Evolutionary conservation across 345 rosid genomes (phyloP), one percentile per base, ranked within the genome.

Genomic region (Brassica juncea): DNA sequence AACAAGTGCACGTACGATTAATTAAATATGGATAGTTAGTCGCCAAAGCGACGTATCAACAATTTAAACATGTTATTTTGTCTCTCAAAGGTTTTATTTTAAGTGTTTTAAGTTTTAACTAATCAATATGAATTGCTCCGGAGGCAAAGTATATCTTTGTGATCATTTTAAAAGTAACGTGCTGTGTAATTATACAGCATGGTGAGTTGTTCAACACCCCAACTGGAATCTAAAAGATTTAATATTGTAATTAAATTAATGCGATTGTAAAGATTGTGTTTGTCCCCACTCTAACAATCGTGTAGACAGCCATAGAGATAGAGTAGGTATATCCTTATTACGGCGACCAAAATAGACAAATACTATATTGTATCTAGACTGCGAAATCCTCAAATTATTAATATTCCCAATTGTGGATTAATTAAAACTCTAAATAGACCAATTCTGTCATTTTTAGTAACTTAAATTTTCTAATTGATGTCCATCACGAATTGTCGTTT

Each of bases 151-250:
- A 79, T 34, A 79, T 68, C 65, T 52, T 1, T 35, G 23, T 62
- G 28, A 23, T 74, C 7, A 62, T 8, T 68, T 27, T 32, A 8
- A 39, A 72, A 58, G 14, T 25, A 71, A 77, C 27, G 4, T 77
- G 67, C 10, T 52, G 71, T 27, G 25, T 66, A 60, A 66, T 72
- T 37, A 68, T 23, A 70, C 37, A 63, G 62, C 82, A 81, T 61
- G 73, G 63, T 82, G 84, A 86, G 89, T 78, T 84, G 89, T 84
- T 70, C 78, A 70, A 81, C 83, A 73, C 74, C 84, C 84, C 68
- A 77, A 77, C 82, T 32, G 37, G 58, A 44, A 49, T 69, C 64
- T 37, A 58, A 31, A 72, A 72, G 52, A 57, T 75, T 77, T 69
- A 39, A 55, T 32, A 55, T 55, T 67, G 14, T 34, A 23, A 44